Evolutionary conservation across 2,329 filamentous ascomycete genomes (phyloP).

Genomic region (Escovopsis sp.): DNA sequence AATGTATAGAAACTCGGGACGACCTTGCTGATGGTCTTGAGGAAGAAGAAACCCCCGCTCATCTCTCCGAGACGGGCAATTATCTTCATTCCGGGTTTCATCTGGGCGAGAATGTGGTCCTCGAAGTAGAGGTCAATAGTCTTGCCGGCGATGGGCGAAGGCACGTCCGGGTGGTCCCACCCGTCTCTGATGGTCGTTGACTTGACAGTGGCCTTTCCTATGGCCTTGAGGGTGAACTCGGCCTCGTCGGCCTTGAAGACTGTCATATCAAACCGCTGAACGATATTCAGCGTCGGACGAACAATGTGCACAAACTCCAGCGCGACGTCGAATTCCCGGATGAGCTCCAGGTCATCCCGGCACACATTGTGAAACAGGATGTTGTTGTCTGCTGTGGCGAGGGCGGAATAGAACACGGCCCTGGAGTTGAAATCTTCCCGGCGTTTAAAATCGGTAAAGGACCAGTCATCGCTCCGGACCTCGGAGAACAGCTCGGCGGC

Average conservation of each 20-base stretch:
- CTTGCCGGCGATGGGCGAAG: slow-evolving; percentile 7
- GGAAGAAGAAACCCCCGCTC: slow-evolving; percentile 50
- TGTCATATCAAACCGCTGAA: slow-evolving; percentile 29
- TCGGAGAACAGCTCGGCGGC: slow-evolving; percentile 51
- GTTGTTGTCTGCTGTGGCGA: slow-evolving; percentile 24
- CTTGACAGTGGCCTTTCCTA: slow-evolving; percentile 31
- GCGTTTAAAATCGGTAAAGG: slow-evolving; percentile 11
- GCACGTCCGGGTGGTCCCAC: slow-evolving; percentile 23
- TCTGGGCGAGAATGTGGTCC: slow-evolving; percentile 32
- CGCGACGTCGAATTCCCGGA: slow-evolving; percentile 34
- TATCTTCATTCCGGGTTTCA: slow-evolving; percentile 52
- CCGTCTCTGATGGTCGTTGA: slow-evolving; percentile 32
- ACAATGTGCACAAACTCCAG: slow-evolving; percentile 46
- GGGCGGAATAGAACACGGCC: slow-evolving; percentile 27
- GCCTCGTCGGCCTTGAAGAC: slow-evolving; percentile 11
- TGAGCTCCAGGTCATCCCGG: slow-evolving; percentile 7
- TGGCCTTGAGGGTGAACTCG: slow-evolving; percentile 20
- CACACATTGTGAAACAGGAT: slow-evolving; percentile 17
- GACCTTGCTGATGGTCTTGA: slow-evolving; percentile 41
- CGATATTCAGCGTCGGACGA: slow-evolving; percentile 25
- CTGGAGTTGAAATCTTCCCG: slow-evolving; percentile 28
- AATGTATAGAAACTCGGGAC: slow-evolving; percentile 50
- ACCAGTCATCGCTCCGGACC: slow-evolving; percentile 16
- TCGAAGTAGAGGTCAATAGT: slow-evolving; percentile 50
- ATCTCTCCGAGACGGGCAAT: slow-evolving; percentile 40